These are phyloP conservation scores for Penicillium sp. DNA, from an alignment of 2,329 filamentous ascomycete genomes.

Conservation along the genomic window DNA sequence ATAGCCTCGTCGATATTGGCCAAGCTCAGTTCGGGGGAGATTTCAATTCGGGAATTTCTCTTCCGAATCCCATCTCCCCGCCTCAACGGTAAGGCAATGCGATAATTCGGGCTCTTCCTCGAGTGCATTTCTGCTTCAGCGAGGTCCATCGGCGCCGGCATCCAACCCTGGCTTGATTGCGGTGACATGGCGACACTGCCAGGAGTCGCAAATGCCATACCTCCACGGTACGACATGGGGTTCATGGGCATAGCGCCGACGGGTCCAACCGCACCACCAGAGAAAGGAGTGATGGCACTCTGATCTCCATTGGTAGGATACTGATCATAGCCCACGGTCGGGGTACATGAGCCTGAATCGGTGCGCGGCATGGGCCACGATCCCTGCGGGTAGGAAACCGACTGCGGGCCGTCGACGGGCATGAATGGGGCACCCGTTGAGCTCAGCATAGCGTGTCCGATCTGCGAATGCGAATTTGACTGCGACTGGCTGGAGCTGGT, in stretches of 20 bases:
- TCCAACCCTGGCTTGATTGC: constrained; percentile 60
- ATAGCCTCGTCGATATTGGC: constrained; percentile 95
- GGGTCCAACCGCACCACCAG: constrained; percentile 44
- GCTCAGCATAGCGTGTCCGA: constrained; percentile 51
- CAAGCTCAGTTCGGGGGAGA: constrained; percentile 88
- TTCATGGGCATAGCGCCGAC: constrained; percentile 41
- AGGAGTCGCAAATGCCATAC: constrained; percentile 51
- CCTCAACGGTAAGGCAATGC: constrained; percentile 71
- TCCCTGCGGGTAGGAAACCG: constrained; percentile 38
- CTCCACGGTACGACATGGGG: constrained; percentile 46
- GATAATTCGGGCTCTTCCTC: constrained; percentile 64
- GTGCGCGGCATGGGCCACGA: constrained; percentile 63
- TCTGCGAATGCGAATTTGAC: constrained; percentile 44
- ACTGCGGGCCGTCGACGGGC: constrained; percentile 55
- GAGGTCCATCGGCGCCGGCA: constrained; percentile 48
- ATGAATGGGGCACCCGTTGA: constrained; percentile 62
- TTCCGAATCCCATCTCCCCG: constrained; percentile 90
- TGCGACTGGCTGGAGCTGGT: constrained; percentile 45
- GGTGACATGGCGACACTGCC: constrained; percentile 59
- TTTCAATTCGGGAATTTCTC: constrained; percentile 98
- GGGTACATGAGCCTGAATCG: constrained; percentile 70
- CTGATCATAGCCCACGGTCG: constrained; percentile 69
- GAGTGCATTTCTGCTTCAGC: constrained; percentile 54
- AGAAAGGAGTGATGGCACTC: constrained; percentile 43
- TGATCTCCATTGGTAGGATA: constrained; percentile 55